A percentile compares a stretch with the other conserved stretches of the same genome.
Conservation (phyloP, 768 basidiomycete species). For the Agrocybe pediades region DNA sequence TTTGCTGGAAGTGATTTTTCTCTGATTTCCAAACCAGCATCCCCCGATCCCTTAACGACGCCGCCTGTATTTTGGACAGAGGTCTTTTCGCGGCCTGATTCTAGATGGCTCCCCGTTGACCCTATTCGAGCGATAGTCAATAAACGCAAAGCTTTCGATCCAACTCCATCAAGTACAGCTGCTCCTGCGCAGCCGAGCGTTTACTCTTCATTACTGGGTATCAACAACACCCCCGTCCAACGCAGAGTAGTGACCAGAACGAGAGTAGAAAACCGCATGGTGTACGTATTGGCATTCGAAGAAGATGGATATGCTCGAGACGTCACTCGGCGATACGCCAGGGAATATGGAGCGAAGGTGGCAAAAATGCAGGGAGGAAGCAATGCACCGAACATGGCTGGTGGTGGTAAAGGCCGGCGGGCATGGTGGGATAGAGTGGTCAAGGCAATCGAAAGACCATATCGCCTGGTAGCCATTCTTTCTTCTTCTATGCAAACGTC, state of each 20-base stretch:
- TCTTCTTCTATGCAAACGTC: conserved; percentile 10
- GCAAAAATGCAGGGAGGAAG: conserved; percentile 75
- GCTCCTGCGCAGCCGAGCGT: neutral
- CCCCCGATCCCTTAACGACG: conserved; percentile 57
- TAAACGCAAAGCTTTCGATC: conserved; percentile 80
- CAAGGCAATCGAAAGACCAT: conserved; percentile 66
- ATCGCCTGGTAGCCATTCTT: conserved; percentile 66
- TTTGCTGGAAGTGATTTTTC: neutral
- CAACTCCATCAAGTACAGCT: conserved; percentile 38
- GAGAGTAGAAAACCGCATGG: conserved; percentile 75
- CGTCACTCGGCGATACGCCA: conserved; percentile 88
- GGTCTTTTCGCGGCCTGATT: conserved; percentile 91
- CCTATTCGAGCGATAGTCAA: conserved; percentile 81
- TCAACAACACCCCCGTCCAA: conserved; percentile 13
- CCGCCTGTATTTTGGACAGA: conserved; percentile 97
- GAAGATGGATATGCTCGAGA: conserved; percentile 93
- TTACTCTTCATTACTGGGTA: conserved; percentile 12
- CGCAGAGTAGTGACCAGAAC: conserved; percentile 25
- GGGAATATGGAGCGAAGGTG: conserved; percentile 76
- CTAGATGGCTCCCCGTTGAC: conserved; percentile 91
- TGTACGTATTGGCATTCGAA: conserved; percentile 92
- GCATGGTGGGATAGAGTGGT: conserved; percentile 88
- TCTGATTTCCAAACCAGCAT: conserved; percentile 20
- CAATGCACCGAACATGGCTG: conserved; percentile 33
- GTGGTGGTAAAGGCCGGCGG: conserved; percentile 60